These are phyloP conservation scores for Ophiocordyceps camponoti-floridani DNA, from an alignment of 2,329 filamentous ascomycete genomes.

Conservation along the genomic window DNA sequence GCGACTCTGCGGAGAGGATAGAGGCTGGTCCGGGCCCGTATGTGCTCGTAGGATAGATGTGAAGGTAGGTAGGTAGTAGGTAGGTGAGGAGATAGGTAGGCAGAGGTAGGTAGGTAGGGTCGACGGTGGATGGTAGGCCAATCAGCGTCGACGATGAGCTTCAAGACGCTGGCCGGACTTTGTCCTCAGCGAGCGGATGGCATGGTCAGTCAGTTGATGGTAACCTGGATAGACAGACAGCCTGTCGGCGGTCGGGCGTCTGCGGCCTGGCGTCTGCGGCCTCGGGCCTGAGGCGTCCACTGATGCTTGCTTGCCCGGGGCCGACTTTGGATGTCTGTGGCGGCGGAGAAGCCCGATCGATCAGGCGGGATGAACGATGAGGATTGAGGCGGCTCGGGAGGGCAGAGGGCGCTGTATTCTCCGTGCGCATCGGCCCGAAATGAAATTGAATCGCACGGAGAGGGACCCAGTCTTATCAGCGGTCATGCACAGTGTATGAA, in stretches of 20 bases:
- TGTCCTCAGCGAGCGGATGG: conserved; percentile 10
- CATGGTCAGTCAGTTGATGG: conserved; percentile 13
- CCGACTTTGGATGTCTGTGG: no score
- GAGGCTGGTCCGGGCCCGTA: conserved; percentile 2
- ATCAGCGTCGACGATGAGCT: no score
- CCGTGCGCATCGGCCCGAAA: background rate
- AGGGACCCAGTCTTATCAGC: background rate
- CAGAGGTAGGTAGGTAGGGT: no score
- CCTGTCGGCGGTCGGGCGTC: background rate
- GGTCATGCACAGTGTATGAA: background rate
- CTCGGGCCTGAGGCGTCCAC: background rate
- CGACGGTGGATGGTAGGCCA: no score
- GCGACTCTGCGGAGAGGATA: no score
- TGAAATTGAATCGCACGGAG: background rate
- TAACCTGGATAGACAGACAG: conserved; percentile 9
- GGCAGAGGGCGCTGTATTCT: background rate
- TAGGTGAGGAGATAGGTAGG: background rate
- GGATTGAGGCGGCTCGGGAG: background rate
- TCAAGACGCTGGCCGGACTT: no score
- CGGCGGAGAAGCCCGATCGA: background rate
- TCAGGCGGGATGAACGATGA: background rate
- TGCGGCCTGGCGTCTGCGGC: background rate
- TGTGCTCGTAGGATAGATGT: background rate
- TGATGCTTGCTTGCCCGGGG: background rate
- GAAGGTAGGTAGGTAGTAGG: background rate